These are phyloP conservation scores for Mycena crocata DNA, from an alignment of 768 basidiomycete genomes.

Conservation along the genomic window DNA sequence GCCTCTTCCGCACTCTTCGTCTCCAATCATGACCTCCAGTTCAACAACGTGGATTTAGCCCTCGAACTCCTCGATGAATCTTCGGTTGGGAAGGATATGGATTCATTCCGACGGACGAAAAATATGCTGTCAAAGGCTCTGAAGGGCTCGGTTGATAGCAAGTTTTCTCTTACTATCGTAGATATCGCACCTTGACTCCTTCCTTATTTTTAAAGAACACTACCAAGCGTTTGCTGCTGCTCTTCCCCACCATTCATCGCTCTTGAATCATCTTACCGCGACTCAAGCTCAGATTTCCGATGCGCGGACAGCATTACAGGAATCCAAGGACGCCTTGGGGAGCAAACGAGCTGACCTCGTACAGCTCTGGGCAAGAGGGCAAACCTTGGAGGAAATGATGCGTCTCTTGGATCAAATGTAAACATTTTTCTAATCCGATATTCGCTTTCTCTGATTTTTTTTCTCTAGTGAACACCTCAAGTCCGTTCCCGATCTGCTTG, in stretches of 20 bases:
- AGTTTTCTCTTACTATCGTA: slow-evolving; percentile 42
- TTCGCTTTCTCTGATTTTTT: slow-evolving; percentile 35
- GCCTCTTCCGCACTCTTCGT: slow-evolving; percentile 7
- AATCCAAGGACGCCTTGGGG: slow-evolving; percentile 83
- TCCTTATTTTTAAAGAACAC: slow-evolving; percentile 68
- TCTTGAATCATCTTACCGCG: slow-evolving; percentile 76
- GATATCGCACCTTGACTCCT: background rate
- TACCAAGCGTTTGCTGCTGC: slow-evolving; percentile 97
- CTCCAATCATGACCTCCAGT: slow-evolving; percentile 57
- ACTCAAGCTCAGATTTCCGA: slow-evolving; percentile 82
- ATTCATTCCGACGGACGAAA: slow-evolving; percentile 83
- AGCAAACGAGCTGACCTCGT: slow-evolving; percentile 90
- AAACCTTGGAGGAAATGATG: slow-evolving; percentile 96
- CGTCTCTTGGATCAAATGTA: slow-evolving; percentile 95
- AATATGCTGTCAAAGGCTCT: slow-evolving; percentile 81
- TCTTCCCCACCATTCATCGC: slow-evolving; percentile 87
- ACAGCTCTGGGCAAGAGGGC: slow-evolving; percentile 89
- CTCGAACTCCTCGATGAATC: slow-evolving; percentile 87
- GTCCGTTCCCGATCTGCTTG: slow-evolving; percentile 90
- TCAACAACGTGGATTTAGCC: slow-evolving; percentile 94
- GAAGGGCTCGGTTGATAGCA: slow-evolving; percentile 90
- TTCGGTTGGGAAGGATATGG: slow-evolving; percentile 77
- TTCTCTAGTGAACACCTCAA: slow-evolving; percentile 84
- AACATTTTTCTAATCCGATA: slow-evolving; percentile 41
- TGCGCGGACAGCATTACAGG: slow-evolving; percentile 76